These are phyloP conservation scores for Tolypocladium pustulatum DNA, from an alignment of 2,329 filamentous ascomycete genomes.

Conservation along the genomic window DNA sequence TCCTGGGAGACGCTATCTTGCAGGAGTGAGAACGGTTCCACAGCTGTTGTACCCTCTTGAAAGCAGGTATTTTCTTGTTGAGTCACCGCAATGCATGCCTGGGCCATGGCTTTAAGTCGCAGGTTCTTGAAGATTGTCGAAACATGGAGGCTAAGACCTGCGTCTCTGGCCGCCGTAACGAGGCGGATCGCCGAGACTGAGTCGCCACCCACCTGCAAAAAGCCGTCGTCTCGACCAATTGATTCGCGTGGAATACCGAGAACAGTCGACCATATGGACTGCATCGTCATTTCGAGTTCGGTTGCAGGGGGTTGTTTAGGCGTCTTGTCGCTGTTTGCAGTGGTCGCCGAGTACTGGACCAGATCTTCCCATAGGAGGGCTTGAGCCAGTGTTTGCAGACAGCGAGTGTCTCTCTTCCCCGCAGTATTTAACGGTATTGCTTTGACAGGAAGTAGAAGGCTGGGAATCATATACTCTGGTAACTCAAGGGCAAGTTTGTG, in stretches of 20 bases:
- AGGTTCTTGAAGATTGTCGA: constrained; percentile 1
- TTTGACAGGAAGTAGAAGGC: background rate
- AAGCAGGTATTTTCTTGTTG: background rate
- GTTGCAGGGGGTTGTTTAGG: background rate
- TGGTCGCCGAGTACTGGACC: background rate
- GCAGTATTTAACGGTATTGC: background rate
- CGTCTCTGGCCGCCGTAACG: background rate
- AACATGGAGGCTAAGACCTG: background rate
- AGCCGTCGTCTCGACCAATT: constrained; percentile 2
- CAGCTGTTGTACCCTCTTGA: background rate
- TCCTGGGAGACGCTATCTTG: background rate
- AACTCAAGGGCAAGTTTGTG: background rate
- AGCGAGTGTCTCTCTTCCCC: background rate
- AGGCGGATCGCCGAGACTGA: constrained; percentile 10
- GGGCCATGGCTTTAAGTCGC: background rate
- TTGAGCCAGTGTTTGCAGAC: background rate
- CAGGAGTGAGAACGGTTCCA: constrained; percentile 7
- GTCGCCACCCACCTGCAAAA: constrained; percentile 13
- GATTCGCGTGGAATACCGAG: background rate
- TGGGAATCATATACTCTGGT: constrained; percentile 1
- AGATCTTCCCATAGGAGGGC: background rate
- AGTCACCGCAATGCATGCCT: background rate
- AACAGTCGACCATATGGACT: background rate
- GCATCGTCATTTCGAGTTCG: background rate
- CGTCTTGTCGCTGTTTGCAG: background rate